Evolutionary conservation across 2,329 filamentous ascomycete genomes (phyloP).

Genomic region (Fusarium transvaalense): DNA sequence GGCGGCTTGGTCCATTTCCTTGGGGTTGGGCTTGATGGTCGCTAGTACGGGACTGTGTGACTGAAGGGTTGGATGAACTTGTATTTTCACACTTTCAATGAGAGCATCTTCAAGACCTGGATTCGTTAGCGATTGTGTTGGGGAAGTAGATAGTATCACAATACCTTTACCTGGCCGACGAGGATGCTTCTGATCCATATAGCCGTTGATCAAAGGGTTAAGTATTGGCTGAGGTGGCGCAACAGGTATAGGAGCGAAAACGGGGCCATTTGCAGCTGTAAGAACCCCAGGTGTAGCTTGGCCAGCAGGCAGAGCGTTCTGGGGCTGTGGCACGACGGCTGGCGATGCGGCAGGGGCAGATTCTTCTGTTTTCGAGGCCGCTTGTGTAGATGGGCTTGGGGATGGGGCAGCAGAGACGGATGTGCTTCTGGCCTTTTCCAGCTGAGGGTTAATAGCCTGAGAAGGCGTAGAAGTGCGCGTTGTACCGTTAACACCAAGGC

Average conservation of each 20-base stretch:
- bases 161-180: slow-evolving; percentile 61
- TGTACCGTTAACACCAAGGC: slow-evolving; percentile 39
- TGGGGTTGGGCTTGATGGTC: slow-evolving; percentile 73
- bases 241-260: slow-evolving; percentile 35
- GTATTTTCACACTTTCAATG: slow-evolving; percentile 73
- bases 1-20: slow-evolving; percentile 76
- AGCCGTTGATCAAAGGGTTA: slow-evolving; percentile 49
- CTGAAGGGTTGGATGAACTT: slow-evolving; percentile 75
- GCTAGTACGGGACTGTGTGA: slow-evolving; percentile 72
- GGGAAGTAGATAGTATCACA: background rate
- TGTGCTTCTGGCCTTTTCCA: slow-evolving; percentile 58
- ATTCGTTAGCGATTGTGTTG: slow-evolving; percentile 40
- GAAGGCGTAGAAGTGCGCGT: slow-evolving; percentile 38
- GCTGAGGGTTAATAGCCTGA: slow-evolving; percentile 29
- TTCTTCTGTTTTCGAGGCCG: slow-evolving; percentile 55
- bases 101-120: slow-evolving; percentile 71
- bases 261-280: background rate
- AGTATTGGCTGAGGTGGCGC: slow-evolving; percentile 44
- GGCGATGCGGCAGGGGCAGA: slow-evolving; percentile 44
- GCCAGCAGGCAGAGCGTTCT: slow-evolving; percentile 28
- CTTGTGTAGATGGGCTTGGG: slow-evolving; percentile 59
- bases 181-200: slow-evolving; percentile 54
- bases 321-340: slow-evolving; percentile 34
- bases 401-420: slow-evolving; percentile 57
- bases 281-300: slow-evolving; percentile 28